Evolutionary conservation across 768 basidiomycete genomes (phyloP), one percentile per base, ranked within the genome.

Genomic region (Epithele typhae): DNA sequence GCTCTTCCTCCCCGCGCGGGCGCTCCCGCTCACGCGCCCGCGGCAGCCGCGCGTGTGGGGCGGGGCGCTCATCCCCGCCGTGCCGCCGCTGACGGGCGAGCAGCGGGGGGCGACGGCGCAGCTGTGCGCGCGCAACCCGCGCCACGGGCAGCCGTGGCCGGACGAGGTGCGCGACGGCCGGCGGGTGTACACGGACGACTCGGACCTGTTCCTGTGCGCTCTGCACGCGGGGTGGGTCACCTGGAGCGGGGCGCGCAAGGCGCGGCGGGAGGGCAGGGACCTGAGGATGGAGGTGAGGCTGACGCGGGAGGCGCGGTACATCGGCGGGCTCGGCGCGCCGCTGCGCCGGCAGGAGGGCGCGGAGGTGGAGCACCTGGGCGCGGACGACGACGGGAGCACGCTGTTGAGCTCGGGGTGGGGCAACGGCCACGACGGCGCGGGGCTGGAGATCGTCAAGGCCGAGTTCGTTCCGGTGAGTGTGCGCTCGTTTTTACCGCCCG

Each of bases 121-220:
- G 48, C 47, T 46, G 42, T 37, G 33, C 33, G 37, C 35, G 2
- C 52, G 53, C 45, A 44, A 46, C 5, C 51, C 59, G 14, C 14
- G 7, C 8, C 27, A 30, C 27, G 47, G 45, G 18, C 56, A 53
- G 1, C 59, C 56, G 38, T 58, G 57, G 40, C 56, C 59, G 37
- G 19, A 37, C 35, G 60, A 58, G 48, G 36, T 56, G 24, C 45
- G 52, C 19, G 55, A 71, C 23, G 65, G 65, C 25, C 68, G 79
- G n/a, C 68, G 81, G 38, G 72, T 87, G 27, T 88, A 88, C 65
- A 88, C 86, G 0, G 85, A 88, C 63, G 86, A 88, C 63, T 86
- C 84, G 8, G 82, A 87, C 55, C 58, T 87, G 41, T 78, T 85
- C 57, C 58, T 82, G 33, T 83, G 82, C 45, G 84, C 82, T 2